A percentile compares a stretch with the other conserved stretches of the same genome.
Conservation (phyloP, 2,329 filamentous ascomycete genomes). For the Alternaria sp. region DNA sequence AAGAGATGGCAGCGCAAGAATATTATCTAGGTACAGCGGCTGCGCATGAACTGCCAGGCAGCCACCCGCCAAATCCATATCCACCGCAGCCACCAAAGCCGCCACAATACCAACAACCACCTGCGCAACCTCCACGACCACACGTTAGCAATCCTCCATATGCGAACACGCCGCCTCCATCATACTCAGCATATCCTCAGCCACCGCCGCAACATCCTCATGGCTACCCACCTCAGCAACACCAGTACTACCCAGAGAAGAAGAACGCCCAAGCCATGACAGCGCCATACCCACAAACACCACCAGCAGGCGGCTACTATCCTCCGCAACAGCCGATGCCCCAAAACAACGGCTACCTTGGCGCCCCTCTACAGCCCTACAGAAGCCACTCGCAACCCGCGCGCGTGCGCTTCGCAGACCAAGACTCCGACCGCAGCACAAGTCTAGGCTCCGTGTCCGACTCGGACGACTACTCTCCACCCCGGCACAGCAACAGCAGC, state of each 20-base stretch:
- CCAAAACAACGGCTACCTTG: conserved; percentile 30
- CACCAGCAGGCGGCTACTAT: conserved; percentile 22
- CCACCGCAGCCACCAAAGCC: conserved; percentile 19
- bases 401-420: conserved; percentile 40
- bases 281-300: conserved; percentile 28
- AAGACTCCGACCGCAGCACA: conserved; percentile 27
- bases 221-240: conserved; percentile 23
- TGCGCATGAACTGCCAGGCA: conserved; percentile 27
- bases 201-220: conserved; percentile 29
- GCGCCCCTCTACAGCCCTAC: conserved; percentile 31
- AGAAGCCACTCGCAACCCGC: conserved; percentile 44
- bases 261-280: conserved; percentile 6
- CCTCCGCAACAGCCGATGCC: conserved; percentile 17
- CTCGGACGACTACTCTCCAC: conserved; percentile 21
- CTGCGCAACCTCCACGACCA: conserved; percentile 14
- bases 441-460: conserved; percentile 26
- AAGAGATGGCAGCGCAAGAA: conserved; percentile 42
- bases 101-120: conserved; percentile 24
- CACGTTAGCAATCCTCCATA: conserved; percentile 18
- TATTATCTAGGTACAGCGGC: conserved; percentile 39
- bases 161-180: conserved; percentile 10
- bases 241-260: conserved; percentile 11
- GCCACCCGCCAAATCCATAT: conserved; percentile 22
- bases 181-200: conserved; percentile 26
- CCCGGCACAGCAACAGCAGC: conserved; percentile 20